Conservation (phyloP, 2,329 filamentous ascomycete species). For the Coleophoma eucalyptorum region DNA sequence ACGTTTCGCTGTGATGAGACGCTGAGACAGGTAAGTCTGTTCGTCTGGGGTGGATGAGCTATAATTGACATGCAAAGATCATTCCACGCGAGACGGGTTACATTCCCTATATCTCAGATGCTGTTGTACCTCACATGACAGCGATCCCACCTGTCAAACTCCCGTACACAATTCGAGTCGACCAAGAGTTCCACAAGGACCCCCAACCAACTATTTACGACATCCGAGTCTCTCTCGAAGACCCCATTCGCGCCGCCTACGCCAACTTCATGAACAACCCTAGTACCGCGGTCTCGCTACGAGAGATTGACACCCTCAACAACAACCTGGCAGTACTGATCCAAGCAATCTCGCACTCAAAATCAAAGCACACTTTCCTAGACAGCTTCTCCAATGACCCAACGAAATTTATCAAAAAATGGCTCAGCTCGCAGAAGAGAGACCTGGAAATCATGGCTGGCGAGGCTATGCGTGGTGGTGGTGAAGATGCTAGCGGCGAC, state of each 20-base stretch:
- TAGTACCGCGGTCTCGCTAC: conserved; percentile 66
- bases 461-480: conserved; percentile 63
- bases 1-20: conserved; percentile 87
- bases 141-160: conserved; percentile 80
- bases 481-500: conserved; percentile 50
- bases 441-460: conserved; percentile 87
- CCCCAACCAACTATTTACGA: conserved; percentile 85
- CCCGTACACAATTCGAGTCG: conserved; percentile 89
- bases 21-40: conserved; percentile 64
- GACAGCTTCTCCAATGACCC: conserved; percentile 76
- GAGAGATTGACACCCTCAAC: conserved; percentile 73
- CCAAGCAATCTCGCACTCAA: conserved; percentile 78
- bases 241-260: conserved; percentile 70
- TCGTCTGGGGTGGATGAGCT: background rate
- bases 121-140: conserved; percentile 73
- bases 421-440: conserved; percentile 87
- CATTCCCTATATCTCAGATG: conserved; percentile 82
- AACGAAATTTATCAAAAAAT: conserved; percentile 77
- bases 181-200: conserved; percentile 73
- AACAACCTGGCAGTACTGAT: conserved; percentile 81
- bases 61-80: conserved; percentile 45
- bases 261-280: conserved; percentile 64
- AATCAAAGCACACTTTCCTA: conserved; percentile 89
- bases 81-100: conserved; percentile 72
- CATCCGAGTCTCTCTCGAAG: conserved; percentile 78